Base-by-base conservation (phyloP, 169 alveolate species). In the Cytauxzoon felis region DNA sequence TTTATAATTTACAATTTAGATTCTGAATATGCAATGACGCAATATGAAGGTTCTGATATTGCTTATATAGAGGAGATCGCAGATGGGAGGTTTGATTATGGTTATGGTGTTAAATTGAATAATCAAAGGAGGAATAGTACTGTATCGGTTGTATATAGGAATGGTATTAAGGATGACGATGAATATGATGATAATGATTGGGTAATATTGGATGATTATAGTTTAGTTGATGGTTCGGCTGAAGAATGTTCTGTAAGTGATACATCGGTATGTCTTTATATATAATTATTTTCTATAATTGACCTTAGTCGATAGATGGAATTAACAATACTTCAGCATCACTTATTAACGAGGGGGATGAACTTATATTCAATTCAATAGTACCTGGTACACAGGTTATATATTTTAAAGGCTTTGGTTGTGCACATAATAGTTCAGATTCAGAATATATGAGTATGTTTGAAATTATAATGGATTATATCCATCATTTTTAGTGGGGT, bases 401-500 rank as follows among this genome's bases (percentile, higher is more conserved):
- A 18, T 93, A 78, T 82, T 93, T 96, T 29, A 94, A 94, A 79
- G 92, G 97, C n/a, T 95, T 94, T 72, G 99, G 99, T n/a, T 97
- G 99, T 71, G 90, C 98, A 2, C 99, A 97, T 81, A 97, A 97
- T 80, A 90, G 92, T 40, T 90, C 97, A 8, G 99, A 97, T 78
- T 87, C 97, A 0, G 99, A 97, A 73, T 94, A 91, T 83, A 94
- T 95, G 98, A 89, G 63, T 53, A 53, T 80, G 86, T 96, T 93
- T 1, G 19, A 2, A 7, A 40, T 29, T 21, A 1, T 6, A 9
- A 19, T 5, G 5, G 7, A 5, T 11, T 13, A 5, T n/a, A n/a
- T 24, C 11, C 16, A n/a, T 11, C 47, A n/a, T 50, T 32, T 21
- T 24, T 53, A 49, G 82, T 78, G 81, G 92, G 92, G 3, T 87